phyloP scores from a whole-genome alignment of 164 flowering plant species.

The Tetrastigma voinierianum region DNA sequence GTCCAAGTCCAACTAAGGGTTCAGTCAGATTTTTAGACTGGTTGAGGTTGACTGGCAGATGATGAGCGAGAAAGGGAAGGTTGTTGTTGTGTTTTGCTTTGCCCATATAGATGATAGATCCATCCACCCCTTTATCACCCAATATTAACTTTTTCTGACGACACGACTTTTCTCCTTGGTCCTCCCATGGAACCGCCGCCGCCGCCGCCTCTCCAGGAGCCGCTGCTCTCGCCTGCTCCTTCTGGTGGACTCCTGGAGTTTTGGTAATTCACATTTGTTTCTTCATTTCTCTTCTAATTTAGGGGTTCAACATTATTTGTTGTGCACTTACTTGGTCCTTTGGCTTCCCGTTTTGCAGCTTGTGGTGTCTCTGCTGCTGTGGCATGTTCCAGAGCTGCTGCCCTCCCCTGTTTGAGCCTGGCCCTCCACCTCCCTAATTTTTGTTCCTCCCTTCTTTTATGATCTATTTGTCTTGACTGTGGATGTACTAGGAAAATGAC shows the following conservation, averaged over 20 bases:
- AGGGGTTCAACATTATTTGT: not conserved
- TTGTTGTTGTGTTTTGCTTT: not conserved
- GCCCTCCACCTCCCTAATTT: conserved; percentile 27
- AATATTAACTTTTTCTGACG: not conserved
- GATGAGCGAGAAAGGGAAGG: conserved; percentile 12
- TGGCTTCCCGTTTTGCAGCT: conserved; percentile 20
- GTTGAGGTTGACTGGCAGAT: conserved; percentile 24
- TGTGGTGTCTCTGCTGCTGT: conserved; percentile 52
- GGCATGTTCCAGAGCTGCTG: conserved; percentile 48
- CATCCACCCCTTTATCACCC: not conserved
- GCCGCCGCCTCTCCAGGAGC: conserved; percentile 26
- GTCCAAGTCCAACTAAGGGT: too few species aligned
- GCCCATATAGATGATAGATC: too few species aligned
- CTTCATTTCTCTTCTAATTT: not conserved
- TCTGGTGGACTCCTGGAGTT: conserved; percentile 29
- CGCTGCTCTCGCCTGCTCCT: conserved; percentile 28
- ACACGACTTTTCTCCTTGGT: not conserved
- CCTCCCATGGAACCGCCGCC: conserved; percentile 33
- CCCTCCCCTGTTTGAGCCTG: conserved; percentile 51
- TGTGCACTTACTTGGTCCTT: not conserved
- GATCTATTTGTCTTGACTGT: not conserved
- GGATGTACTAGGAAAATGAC: not conserved
- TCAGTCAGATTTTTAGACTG: too few species aligned
- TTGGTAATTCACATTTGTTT: conserved; percentile 15
- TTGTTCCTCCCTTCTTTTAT: too few species aligned